These are phyloP conservation scores for Penicillium brasilianum DNA, from an alignment of 2,329 filamentous ascomycete species.

Conservation along the genomic window DNA sequence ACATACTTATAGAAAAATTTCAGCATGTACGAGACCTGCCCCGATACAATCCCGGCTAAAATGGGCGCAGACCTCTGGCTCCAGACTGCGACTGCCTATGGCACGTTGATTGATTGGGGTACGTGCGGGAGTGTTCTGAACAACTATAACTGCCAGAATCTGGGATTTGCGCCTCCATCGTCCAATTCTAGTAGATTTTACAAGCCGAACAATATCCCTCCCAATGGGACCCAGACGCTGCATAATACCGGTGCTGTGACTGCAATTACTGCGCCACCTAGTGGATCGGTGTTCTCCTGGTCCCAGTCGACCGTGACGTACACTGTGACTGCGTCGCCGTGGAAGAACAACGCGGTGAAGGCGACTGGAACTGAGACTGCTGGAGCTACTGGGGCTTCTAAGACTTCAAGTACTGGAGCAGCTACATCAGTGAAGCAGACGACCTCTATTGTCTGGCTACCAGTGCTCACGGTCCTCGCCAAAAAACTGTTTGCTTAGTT, in stretches of 20 bases:
- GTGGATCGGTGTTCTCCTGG: background rate
- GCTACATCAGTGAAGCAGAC: background rate
- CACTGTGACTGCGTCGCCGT: background rate
- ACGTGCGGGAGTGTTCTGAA: background rate
- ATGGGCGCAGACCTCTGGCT: background rate
- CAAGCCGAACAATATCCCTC: background rate
- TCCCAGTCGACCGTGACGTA: background rate
- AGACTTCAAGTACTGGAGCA: background rate
- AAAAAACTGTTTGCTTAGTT: background rate
- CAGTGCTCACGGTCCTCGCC: background rate
- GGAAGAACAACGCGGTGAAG: background rate
- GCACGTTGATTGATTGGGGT: background rate
- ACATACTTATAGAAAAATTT: background rate
- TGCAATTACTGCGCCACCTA: background rate
- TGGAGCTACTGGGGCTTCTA: background rate
- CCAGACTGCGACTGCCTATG: background rate
- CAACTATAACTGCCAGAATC: background rate
- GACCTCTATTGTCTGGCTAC: background rate
- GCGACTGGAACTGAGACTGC: background rate
- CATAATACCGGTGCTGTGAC: background rate
- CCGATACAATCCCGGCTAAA: background rate
- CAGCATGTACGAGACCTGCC: conserved; percentile 1
- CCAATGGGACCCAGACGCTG: background rate
- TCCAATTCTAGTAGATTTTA: background rate
- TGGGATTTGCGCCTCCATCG: background rate